Conservation (phyloP, 2,329 filamentous ascomycete species). For the Trichophaea hybrida region DNA sequence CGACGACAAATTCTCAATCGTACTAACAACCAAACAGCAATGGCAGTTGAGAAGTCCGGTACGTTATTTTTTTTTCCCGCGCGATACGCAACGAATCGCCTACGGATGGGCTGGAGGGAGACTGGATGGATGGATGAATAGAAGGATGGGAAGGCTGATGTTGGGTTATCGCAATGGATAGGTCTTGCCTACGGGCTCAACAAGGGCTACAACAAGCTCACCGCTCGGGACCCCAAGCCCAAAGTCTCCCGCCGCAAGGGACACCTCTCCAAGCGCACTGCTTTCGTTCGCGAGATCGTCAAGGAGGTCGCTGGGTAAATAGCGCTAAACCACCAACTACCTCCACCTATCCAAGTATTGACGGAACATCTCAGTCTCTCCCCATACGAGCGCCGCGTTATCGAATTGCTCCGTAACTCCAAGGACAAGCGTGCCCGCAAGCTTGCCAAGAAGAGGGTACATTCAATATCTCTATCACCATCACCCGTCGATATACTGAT, state of each 20-base stretch:
- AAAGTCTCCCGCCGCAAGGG: slow-evolving; percentile 81
- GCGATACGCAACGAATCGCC: not conserved
- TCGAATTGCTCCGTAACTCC: slow-evolving; percentile 97
- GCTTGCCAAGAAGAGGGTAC: slow-evolving; percentile 96
- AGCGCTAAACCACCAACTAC: not conserved
- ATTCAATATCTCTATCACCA: slow-evolving; percentile 27
- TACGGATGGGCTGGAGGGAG: too few relatives aligned
- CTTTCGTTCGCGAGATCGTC: slow-evolving; percentile 92
- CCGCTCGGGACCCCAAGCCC: slow-evolving; percentile 60
- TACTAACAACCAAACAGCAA: slow-evolving; percentile 6
- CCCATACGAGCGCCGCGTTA: slow-evolving; percentile 95
- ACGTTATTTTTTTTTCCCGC: slow-evolving; percentile 7
- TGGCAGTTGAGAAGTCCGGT: slow-evolving; percentile 23
- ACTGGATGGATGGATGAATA: not conserved
- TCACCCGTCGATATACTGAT: not conserved
- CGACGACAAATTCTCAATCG: not conserved
- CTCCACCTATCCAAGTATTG: slow-evolving; percentile 3
- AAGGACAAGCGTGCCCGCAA: slow-evolving; percentile 99
- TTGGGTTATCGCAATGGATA: slow-evolving; percentile 8
- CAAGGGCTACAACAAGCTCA: slow-evolving; percentile 54
- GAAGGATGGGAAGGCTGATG: slow-evolving; percentile 1
- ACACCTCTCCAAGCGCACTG: slow-evolving; percentile 88
- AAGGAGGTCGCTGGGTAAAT: slow-evolving; percentile 92
- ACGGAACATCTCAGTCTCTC: slow-evolving; percentile 46
- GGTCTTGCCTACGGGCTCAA: slow-evolving; percentile 27